A percentile compares a stretch with the other conserved stretches of the same genome.
Evolutionary conservation across 768 basidiomycete genomes (phyloP).

Genomic region (Mycena vulgaris): DNA sequence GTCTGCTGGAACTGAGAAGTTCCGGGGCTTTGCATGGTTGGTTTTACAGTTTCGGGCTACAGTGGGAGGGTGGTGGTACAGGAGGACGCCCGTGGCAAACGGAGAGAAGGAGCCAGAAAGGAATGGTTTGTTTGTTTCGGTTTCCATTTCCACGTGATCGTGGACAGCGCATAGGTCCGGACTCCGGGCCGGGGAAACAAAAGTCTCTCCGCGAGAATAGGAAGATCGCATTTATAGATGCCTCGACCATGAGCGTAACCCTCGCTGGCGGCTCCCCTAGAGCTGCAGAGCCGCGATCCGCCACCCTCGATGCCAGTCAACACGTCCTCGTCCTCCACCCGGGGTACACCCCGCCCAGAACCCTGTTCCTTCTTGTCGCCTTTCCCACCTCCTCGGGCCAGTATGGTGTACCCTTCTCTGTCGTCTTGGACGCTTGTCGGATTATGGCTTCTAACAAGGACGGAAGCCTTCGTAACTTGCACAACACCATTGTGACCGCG

Average conservation of each 20-base stretch:
- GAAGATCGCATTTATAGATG: too few relatives aligned
- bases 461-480: neutral
- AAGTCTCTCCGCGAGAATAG: too few relatives aligned
- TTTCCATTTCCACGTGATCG: conserved; percentile 22
- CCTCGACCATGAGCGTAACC: too few relatives aligned
- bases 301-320: neutral
- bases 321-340: conserved; percentile 1
- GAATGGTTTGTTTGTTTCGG: neutral
- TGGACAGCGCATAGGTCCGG: neutral
- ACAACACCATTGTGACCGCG: too few relatives aligned
- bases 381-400: neutral
- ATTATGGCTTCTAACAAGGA: conserved; percentile 13
- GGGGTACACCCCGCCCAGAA: conserved; percentile 1
- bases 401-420: conserved; percentile 1
- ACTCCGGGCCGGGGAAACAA: too few relatives aligned
- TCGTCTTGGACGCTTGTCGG: conserved; percentile 12
- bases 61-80: neutral
- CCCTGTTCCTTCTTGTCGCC: neutral
- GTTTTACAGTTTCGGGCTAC: neutral
- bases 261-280: too few relatives aligned
- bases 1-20: conserved; percentile 61
- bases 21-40: conserved; percentile 35
- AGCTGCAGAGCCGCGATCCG: neutral
- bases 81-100: neutral
- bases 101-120: conserved; percentile 3